Conservation (phyloP, 2,329 filamentous ascomycete species). For the Hymenoscyphus fructigenus region DNA sequence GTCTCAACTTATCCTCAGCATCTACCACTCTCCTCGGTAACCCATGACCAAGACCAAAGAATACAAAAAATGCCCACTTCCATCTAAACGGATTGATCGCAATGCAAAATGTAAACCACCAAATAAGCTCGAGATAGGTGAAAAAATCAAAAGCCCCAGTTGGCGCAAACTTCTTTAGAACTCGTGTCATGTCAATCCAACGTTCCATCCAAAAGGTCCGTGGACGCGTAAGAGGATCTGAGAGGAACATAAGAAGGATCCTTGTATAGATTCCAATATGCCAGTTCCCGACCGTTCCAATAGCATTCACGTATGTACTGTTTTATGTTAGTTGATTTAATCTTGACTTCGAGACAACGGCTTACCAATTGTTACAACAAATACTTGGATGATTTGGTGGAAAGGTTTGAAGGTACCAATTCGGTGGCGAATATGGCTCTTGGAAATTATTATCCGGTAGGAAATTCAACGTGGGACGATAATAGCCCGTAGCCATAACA, state of each 20-base stretch:
- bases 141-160: constrained; percentile 85
- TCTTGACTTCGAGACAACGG: constrained; percentile 1
- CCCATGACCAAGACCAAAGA: constrained; percentile 68
- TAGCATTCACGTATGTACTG: constrained; percentile 71
- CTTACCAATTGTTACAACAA: constrained; percentile 70
- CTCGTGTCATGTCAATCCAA: constrained; percentile 82
- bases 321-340: background rate
- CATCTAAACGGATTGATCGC: constrained; percentile 81
- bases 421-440: constrained; percentile 73
- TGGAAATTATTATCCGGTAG: constrained; percentile 71
- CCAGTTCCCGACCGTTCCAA: constrained; percentile 82
- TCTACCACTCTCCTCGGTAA: constrained; percentile 67
- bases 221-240: constrained; percentile 74
- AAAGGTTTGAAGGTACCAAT: constrained; percentile 88
- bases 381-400: constrained; percentile 71
- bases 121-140: constrained; percentile 79
- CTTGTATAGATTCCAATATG: constrained; percentile 89
- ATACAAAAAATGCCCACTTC: constrained; percentile 86
- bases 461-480: constrained; percentile 71
- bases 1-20: constrained; percentile 61
- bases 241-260: constrained; percentile 81
- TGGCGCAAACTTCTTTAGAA: constrained; percentile 68
- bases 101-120: constrained; percentile 82
- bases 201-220: constrained; percentile 73
- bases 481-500: constrained; percentile 81